These are phyloP conservation scores for Pontederia paniculata DNA, from an alignment of 176 grass and related monocot genomes.

Conservation along the genomic window DNA sequence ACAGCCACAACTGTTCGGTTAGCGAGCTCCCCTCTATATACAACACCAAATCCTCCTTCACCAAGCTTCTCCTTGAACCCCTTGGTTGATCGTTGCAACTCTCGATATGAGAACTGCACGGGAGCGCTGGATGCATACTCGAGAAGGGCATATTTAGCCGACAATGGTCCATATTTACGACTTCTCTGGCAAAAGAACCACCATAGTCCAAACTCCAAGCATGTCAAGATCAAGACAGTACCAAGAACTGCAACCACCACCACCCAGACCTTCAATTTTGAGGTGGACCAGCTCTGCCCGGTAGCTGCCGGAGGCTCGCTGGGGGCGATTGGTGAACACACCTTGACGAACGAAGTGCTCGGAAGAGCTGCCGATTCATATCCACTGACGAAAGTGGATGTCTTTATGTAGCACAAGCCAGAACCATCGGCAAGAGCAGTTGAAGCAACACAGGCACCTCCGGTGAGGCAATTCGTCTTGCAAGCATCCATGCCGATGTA, in stretches of 20 bases:
- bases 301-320: slow-evolving; percentile 4
- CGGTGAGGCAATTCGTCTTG: slow-evolving; percentile 78
- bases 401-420: slow-evolving; percentile 82
- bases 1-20: slow-evolving; percentile 71
- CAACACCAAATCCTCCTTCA: slow-evolving; percentile 69
- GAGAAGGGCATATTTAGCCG: slow-evolving; percentile 84
- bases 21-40: slow-evolving; percentile 72
- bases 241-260: slow-evolving; percentile 34
- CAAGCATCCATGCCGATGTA: slow-evolving; percentile 82
- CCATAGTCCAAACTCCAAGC: slow-evolving; percentile 61
- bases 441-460: slow-evolving; percentile 58
- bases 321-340: slow-evolving; percentile 33
- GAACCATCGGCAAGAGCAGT: slow-evolving; percentile 83
- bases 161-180: slow-evolving; percentile 55
- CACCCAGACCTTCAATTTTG: slow-evolving; percentile 52
- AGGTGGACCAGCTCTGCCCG: background rate
- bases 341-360: slow-evolving; percentile 93
- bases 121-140: slow-evolving; percentile 96
- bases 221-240: slow-evolving; percentile 38
- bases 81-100: slow-evolving; percentile 61
- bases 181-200: slow-evolving; percentile 72
- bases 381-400: slow-evolving; percentile 54
- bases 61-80: slow-evolving; percentile 91
- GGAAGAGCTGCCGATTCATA: slow-evolving; percentile 76
- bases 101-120: slow-evolving; percentile 75